These are phyloP conservation scores for Leccinum ochraceum DNA, from an alignment of 768 basidiomycete genomes.

Conservation along the genomic window DNA sequence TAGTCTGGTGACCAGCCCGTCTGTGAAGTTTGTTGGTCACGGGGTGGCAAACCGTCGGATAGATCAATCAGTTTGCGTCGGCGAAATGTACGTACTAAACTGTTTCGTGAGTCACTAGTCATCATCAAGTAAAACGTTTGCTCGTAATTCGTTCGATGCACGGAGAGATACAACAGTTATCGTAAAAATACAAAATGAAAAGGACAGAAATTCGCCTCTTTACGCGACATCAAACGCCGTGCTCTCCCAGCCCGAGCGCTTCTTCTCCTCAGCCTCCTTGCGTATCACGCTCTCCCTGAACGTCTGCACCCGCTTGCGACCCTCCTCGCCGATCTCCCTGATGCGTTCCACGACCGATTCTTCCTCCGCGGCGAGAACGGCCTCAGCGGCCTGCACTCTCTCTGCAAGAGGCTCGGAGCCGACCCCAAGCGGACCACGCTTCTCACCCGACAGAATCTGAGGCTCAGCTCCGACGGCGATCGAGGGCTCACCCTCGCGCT, in stretches of 20 bases:
- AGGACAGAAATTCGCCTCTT: not conserved
- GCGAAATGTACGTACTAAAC: no score
- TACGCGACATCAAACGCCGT: conserved; percentile 43
- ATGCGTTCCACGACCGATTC: conserved; percentile 36
- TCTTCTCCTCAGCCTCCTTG: conserved; percentile 42
- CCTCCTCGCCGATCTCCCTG: conserved; percentile 35
- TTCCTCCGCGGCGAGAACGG: not conserved
- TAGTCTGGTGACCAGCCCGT: no score
- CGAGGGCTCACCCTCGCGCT: conserved; percentile 27
- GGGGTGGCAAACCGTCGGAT: no score
- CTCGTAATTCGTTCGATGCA: not conserved
- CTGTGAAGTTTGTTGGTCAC: no score
- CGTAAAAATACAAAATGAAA: not conserved
- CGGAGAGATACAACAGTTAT: not conserved
- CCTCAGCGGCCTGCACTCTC: conserved; percentile 5
- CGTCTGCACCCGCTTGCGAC: conserved; percentile 36
- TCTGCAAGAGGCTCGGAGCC: conserved; percentile 40
- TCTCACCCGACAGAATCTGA: conserved; percentile 67
- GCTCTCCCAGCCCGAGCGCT: conserved; percentile 49
- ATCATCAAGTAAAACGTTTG: no score
- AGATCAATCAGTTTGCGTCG: no score
- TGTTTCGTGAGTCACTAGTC: no score
- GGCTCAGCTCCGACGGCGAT: conserved; percentile 76
- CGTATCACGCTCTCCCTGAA: conserved; percentile 46
- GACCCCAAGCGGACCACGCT: conserved; percentile 64